Evolutionary conservation across 1,284 basidiomycete genomes (phyloP).

Genomic region (Entoloma clypeatum): DNA sequence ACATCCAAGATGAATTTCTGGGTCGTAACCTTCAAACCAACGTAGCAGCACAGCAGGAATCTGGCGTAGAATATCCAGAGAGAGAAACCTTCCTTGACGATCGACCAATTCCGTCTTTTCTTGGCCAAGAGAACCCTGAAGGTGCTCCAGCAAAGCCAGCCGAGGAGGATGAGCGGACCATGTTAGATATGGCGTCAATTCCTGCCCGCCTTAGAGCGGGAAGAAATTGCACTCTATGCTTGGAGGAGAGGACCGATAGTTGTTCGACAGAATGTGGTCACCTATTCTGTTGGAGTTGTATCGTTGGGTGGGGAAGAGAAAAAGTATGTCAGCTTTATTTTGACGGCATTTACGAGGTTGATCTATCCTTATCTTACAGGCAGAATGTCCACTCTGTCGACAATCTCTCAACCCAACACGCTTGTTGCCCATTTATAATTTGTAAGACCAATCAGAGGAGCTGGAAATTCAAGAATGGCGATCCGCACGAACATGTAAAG

Average conservation of each 20-base stretch:
- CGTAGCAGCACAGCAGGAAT: constrained; percentile 28
- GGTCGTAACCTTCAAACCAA: constrained; percentile 11
- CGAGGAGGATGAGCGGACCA: constrained; percentile 66
- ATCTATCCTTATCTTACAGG: constrained; percentile 36
- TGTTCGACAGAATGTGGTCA: constrained; percentile 93
- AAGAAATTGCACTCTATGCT: constrained; percentile 81
- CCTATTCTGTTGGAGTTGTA: constrained; percentile 92
- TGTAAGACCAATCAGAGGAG: constrained; percentile 37
- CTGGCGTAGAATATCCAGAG: constrained; percentile 24
- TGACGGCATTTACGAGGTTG: constrained; percentile 8
- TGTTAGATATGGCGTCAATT: constrained; percentile 55
- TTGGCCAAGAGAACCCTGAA: constrained; percentile 52
- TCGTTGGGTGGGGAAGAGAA: constrained; percentile 84
- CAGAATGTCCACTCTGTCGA: constrained; percentile 86
- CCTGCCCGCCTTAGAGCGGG: constrained; percentile 50
- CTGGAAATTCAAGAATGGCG: neutral
- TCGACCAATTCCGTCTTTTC: constrained; percentile 54
- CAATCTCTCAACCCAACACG: constrained; percentile 73
- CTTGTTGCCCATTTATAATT: constrained; percentile 80
- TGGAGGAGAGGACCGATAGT: constrained; percentile 77
- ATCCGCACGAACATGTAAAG: constrained; percentile 4
- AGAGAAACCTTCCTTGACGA: constrained; percentile 63
- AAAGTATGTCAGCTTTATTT: constrained; percentile 49
- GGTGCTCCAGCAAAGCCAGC: constrained; percentile 50
- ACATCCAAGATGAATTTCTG: constrained; percentile 32